Evolutionary conservation across 2,329 filamentous ascomycete species (phyloP).

Genomic region (Neonectria faginata): DNA sequence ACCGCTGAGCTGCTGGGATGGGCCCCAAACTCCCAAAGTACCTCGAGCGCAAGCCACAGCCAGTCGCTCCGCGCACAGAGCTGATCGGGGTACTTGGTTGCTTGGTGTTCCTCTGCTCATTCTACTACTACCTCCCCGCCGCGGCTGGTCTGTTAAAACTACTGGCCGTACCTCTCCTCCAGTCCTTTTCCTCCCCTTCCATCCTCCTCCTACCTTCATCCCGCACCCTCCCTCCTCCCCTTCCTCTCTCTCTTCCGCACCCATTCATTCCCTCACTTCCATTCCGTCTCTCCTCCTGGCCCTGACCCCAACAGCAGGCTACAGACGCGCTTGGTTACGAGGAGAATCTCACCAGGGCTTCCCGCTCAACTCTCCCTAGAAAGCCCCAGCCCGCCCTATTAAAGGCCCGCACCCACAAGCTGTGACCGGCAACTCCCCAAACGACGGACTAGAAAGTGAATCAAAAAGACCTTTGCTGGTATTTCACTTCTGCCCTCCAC

Average conservation of each 20-base stretch:
- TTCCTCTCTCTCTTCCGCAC: conserved; percentile 56
- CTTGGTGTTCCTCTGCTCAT: conserved; percentile 1
- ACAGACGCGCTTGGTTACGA: conserved; percentile 50
- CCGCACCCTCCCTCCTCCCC: conserved; percentile 50
- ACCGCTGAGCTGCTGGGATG: conserved; percentile 16
- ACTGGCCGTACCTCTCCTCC: conserved; percentile 58
- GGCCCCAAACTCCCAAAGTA: conserved; percentile 12
- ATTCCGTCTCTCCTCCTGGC: conserved; percentile 55
- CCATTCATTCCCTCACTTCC: conserved; percentile 67
- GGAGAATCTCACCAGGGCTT: conserved; percentile 47
- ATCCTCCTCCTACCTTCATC: conserved; percentile 65
- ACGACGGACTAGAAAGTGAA: conserved; percentile 47
- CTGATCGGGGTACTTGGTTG: conserved; percentile 21
- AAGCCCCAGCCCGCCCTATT: conserved; percentile 42
- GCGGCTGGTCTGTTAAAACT: conserved; percentile 52
- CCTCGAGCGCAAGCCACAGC: conserved; percentile 24
- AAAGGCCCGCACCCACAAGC: conserved; percentile 46
- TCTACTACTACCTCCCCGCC: conserved; percentile 22
- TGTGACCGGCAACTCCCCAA: conserved; percentile 43
- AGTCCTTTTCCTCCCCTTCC: conserved; percentile 67
- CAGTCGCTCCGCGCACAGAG: conserved; percentile 24
- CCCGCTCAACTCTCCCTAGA: conserved; percentile 38
- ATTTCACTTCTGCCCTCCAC: conserved; percentile 50
- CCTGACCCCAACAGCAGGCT: conserved; percentile 58
- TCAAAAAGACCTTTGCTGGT: conserved; percentile 55